phyloP scores from a whole-genome alignment of 192 early-diverging fungal genomes.

The Phycomyces nitens region DNA sequence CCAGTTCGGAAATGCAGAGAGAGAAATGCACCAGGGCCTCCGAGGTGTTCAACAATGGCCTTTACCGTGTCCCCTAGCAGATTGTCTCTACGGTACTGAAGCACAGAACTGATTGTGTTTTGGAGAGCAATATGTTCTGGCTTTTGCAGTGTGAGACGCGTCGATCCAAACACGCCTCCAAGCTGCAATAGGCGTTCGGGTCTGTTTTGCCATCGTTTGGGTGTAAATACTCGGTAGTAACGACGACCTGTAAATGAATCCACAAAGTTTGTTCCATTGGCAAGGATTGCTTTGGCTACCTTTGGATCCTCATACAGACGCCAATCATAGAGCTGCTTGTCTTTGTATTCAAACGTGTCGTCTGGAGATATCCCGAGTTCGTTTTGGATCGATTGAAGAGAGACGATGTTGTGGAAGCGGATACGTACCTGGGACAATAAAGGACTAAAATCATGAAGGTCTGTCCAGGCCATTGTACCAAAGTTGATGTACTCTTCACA shows the following conservation, averaged over 20 bases:
- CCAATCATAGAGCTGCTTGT: conserved; percentile 45
- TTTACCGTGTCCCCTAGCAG: conserved; percentile 38
- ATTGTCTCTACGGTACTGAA: conserved; percentile 42
- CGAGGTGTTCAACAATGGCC: conserved; percentile 41
- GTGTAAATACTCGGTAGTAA: conserved; percentile 13
- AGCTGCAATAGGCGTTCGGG: conserved; percentile 44
- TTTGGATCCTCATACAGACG: conserved; percentile 46
- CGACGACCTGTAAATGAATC: conserved; percentile 20
- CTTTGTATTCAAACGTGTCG: conserved; percentile 38
- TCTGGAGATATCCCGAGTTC: conserved; percentile 15
- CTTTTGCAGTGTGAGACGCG: conserved; percentile 33
- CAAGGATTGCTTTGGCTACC: conserved; percentile 6
- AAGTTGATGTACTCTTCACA: conserved; percentile 23
- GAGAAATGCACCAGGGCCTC: conserved; percentile 39
- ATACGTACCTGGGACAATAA: conserved; percentile 17
- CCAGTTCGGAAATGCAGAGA: conserved; percentile 40
- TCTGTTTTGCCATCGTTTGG: conserved; percentile 26
- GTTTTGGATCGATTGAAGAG: conserved; percentile 6
- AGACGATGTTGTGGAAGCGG: conserved; percentile 7
- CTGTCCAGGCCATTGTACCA: conserved; percentile 27
- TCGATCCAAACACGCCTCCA: conserved; percentile 43
- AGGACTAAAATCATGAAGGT: conserved; percentile 17
- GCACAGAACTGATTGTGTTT: conserved; percentile 28
- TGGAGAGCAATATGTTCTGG: conserved; percentile 36
- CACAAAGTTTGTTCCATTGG: conserved; percentile 11